Conservation (phyloP, 768 basidiomycete species). For the Dentipellis fragilis region DNA sequence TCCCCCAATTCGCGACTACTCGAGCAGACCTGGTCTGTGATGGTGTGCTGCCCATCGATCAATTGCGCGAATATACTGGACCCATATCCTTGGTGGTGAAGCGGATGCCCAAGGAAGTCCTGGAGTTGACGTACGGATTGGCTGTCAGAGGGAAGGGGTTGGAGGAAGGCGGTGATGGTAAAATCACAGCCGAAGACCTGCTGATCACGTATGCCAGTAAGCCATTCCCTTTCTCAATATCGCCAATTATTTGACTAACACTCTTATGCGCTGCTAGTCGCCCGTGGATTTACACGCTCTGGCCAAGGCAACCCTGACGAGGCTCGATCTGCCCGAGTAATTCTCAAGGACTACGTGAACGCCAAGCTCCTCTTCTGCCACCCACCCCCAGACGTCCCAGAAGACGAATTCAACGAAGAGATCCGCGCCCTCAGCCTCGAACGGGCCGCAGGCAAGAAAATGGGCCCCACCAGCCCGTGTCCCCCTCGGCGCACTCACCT, state of each 20-base stretch:
- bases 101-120: conserved; percentile 68
- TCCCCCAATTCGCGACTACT: conserved; percentile 96
- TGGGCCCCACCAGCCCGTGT: conserved; percentile 84
- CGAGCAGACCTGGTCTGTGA: conserved; percentile 95
- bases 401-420: conserved; percentile 64
- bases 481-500: conserved; percentile 76
- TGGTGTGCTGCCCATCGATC: conserved; percentile 95
- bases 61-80: conserved; percentile 87
- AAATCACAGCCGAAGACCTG: conserved; percentile 67
- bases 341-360: conserved; percentile 96
- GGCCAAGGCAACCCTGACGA: conserved; percentile 98
- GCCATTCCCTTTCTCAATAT: background rate
- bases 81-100: conserved; percentile 71
- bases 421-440: conserved; percentile 52
- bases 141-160: conserved; percentile 48
- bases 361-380: conserved; percentile 88
- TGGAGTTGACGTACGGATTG: conserved; percentile 90
- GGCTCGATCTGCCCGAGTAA: conserved; percentile 81
- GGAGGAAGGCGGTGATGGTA: conserved; percentile 82
- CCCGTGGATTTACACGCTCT: conserved; percentile 82
- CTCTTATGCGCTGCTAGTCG: conserved; percentile 44
- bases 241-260: background rate
- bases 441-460: conserved; percentile 69
- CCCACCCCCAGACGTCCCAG: conserved; percentile 64
- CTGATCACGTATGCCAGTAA: conserved; percentile 85